Conservation (phyloP, 1,139 yeast genomes). For the Geotrichum macrosporum region DNA sequence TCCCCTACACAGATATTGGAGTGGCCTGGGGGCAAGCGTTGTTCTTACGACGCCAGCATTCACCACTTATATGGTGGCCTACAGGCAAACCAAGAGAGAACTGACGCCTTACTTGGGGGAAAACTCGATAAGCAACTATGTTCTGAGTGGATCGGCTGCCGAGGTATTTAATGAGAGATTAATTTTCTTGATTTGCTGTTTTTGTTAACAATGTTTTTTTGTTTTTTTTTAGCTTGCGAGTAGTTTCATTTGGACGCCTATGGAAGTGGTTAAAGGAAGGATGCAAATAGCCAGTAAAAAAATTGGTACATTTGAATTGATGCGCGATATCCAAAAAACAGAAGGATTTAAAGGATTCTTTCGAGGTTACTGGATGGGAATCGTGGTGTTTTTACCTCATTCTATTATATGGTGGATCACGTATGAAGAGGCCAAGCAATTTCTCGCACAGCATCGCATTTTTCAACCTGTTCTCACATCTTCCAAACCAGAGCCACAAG, state of each 20-base stretch:
- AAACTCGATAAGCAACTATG: constrained; percentile 38
- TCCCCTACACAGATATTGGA: constrained; percentile 42
- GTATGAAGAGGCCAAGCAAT: constrained; percentile 32
- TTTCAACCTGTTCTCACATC: constrained; percentile 18
- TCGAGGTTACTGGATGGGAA: constrained; percentile 45
- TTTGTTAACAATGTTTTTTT: neutral
- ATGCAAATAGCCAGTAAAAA: constrained; percentile 37
- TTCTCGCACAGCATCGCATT: constrained; percentile 5
- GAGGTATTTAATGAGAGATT: constrained; percentile 26
- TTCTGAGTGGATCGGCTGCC: constrained; percentile 40
- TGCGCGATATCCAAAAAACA: constrained; percentile 32
- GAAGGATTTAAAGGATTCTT: constrained; percentile 42
- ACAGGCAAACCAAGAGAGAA: constrained; percentile 40
- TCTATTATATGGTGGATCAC: constrained; percentile 43
- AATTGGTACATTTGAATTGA: constrained; percentile 27
- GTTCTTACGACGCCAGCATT: constrained; percentile 44
- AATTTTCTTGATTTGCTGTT: too few relatives aligned
- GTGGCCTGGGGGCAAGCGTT: constrained; percentile 42
- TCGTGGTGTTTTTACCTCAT: constrained; percentile 41
- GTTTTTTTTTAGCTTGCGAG: constrained; percentile 31
- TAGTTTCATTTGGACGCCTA: constrained; percentile 45
- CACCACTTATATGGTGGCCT: constrained; percentile 42
- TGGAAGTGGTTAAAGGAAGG: constrained; percentile 45
- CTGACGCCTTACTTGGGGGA: constrained; percentile 40
- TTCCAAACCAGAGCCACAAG: constrained; percentile 3